phyloP scores from a whole-genome alignment of 2,329 filamentous ascomycete genomes.

The Trichoderma asperellum region DNA sequence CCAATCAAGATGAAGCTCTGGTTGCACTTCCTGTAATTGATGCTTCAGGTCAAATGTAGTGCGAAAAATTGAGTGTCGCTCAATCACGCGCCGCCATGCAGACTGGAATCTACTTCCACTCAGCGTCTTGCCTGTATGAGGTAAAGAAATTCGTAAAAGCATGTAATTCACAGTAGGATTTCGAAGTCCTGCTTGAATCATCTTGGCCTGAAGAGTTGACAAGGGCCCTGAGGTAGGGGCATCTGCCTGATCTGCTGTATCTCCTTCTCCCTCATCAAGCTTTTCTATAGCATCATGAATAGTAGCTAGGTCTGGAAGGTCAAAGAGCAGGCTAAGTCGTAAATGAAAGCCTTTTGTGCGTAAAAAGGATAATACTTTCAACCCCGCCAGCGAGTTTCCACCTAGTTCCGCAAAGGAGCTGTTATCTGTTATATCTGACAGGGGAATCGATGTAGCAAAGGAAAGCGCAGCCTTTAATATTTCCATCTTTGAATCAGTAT shows the following conservation, averaged over 20 bases:
- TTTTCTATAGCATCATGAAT: background rate
- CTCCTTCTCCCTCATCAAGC: background rate
- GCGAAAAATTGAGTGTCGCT: slow-evolving; percentile 2
- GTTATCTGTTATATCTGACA: background rate
- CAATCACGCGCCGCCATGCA: background rate
- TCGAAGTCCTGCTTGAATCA: slow-evolving; percentile 3
- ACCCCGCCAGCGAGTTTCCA: background rate
- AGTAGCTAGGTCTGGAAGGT: background rate
- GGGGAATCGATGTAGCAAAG: background rate
- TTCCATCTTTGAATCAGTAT: background rate
- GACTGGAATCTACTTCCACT: background rate
- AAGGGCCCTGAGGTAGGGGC: background rate
- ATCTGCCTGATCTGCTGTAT: background rate
- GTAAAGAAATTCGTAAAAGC: background rate
- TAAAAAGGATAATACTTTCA: slow-evolving; percentile 8
- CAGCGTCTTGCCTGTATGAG: background rate
- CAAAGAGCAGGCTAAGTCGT: background rate
- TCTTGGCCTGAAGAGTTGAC: slow-evolving; percentile 2
- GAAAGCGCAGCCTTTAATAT: slow-evolving; percentile 1
- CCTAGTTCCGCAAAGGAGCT: slow-evolving; percentile 2
- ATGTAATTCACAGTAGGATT: background rate
- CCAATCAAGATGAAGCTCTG: background rate
- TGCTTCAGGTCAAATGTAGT: slow-evolving; percentile 1
- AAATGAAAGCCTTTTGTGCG: background rate
- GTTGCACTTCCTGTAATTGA: background rate